These are phyloP conservation scores for Suhomyces sp. DNA, from an alignment of 805 yeast genomes.

Conservation along the genomic window DNA sequence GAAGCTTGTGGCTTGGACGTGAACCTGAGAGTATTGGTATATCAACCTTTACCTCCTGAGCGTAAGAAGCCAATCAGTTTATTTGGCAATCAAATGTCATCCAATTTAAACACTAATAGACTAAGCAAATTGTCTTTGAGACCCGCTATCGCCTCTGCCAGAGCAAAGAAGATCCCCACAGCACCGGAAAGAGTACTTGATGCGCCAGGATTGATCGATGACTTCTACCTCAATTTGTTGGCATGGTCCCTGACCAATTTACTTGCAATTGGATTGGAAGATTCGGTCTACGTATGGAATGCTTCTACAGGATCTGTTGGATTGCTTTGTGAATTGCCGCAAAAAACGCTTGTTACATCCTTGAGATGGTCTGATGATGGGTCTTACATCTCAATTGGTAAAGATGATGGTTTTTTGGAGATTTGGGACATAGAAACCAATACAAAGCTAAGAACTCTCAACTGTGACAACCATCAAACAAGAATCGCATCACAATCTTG, in stretches of 20 bases:
- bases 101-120: constrained; percentile 21
- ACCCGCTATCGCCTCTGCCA: constrained; percentile 57
- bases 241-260: constrained; percentile 85
- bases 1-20: constrained; percentile 90
- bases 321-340: constrained; percentile 53
- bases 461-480: constrained; percentile 58
- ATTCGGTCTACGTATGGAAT: constrained; percentile 87
- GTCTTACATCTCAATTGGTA: constrained; percentile 78
- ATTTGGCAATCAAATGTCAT: constrained; percentile 24
- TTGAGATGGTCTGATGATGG: constrained; percentile 92
- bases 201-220: constrained; percentile 94
- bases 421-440: constrained; percentile 89
- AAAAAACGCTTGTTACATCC: constrained; percentile 58
- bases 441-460: constrained; percentile 75
- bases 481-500: constrained; percentile 84
- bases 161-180: constrained; percentile 76
- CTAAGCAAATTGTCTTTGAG: constrained; percentile 33
- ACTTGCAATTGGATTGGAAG: constrained; percentile 85
- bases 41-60: constrained; percentile 84
- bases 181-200: constrained; percentile 92
- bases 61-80: constrained; percentile 36
- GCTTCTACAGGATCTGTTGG: constrained; percentile 80
- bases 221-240: constrained; percentile 81
- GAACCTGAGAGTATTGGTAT: constrained; percentile 79
- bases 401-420: constrained; percentile 79